phyloP scores from a whole-genome alignment of 805 yeast species.

The Myxozyma udenii region DNA sequence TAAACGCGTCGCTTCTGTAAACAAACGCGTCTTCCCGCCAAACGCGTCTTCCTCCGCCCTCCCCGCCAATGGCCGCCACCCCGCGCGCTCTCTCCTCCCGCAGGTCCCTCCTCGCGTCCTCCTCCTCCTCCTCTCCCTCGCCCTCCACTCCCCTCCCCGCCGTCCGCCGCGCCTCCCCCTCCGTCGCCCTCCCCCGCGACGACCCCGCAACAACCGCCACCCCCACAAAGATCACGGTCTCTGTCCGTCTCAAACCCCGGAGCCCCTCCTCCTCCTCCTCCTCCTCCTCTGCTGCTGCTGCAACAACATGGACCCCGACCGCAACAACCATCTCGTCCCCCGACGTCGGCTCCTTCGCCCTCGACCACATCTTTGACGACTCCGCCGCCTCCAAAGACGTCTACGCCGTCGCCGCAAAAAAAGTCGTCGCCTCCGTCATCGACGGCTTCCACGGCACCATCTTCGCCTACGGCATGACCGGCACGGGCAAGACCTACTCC shows the following conservation, averaged over 20 bases:
- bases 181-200: background rate
- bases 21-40: no score
- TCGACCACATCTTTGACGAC: slow-evolving; percentile 71
- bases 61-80: no score
- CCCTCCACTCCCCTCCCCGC: no score
- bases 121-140: no score
- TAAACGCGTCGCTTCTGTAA: no score
- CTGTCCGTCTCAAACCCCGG: slow-evolving; percentile 23
- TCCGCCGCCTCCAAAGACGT: slow-evolving; percentile 46
- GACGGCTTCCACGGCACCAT: slow-evolving; percentile 73
- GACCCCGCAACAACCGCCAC: no score
- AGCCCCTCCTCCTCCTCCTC: no score
- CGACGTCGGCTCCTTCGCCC: slow-evolving; percentile 63
- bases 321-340: slow-evolving; percentile 35
- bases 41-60: no score
- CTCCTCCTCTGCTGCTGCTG: background rate
- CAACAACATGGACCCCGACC: slow-evolving; percentile 15
- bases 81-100: no score
- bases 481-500: slow-evolving; percentile 84
- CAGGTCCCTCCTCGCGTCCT: no score
- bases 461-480: slow-evolving; percentile 94
- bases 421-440: slow-evolving; percentile 52
- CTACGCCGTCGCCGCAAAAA: slow-evolving; percentile 55
- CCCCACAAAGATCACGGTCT: slow-evolving; percentile 22
- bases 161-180: background rate